Evolutionary conservation across 345 rosid genomes (phyloP).

Genomic region (Bruguiera parviflora): DNA sequence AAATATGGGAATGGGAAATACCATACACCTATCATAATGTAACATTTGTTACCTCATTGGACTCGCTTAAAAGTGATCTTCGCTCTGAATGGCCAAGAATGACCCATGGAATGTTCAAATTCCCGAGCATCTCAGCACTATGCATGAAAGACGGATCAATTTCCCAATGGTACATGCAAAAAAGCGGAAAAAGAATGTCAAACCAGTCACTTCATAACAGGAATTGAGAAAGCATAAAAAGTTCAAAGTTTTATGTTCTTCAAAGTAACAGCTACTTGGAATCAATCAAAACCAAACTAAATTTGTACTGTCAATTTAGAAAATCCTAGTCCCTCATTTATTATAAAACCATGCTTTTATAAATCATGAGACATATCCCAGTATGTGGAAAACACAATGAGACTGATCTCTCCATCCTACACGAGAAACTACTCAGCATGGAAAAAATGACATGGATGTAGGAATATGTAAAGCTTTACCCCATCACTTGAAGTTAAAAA

Average conservation of each 20-base stretch:
- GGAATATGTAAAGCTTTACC: background rate
- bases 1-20: background rate
- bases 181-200: background rate
- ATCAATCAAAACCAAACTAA: background rate
- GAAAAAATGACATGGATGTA: background rate
- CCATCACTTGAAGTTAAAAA: background rate
- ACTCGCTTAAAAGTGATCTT: slow-evolving; percentile 52
- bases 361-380: background rate
- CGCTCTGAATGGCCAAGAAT: slow-evolving; percentile 70
- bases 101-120: slow-evolving; percentile 61
- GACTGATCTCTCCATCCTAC: background rate
- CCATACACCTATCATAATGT: background rate
- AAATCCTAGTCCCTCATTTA: background rate
- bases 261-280: background rate
- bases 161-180: background rate
- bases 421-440: background rate
- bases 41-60: slow-evolving; percentile 39
- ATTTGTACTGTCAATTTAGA: background rate
- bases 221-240: background rate
- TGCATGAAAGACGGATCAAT: background rate
- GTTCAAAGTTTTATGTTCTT: background rate
- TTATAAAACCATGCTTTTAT: background rate
- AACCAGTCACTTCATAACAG: background rate
- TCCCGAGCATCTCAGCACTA: slow-evolving; percentile 72
- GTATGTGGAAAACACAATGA: background rate